Conservation (phyloP, 2,329 filamentous ascomycete species). For the Aspergillus pseudoterreus region DNA sequence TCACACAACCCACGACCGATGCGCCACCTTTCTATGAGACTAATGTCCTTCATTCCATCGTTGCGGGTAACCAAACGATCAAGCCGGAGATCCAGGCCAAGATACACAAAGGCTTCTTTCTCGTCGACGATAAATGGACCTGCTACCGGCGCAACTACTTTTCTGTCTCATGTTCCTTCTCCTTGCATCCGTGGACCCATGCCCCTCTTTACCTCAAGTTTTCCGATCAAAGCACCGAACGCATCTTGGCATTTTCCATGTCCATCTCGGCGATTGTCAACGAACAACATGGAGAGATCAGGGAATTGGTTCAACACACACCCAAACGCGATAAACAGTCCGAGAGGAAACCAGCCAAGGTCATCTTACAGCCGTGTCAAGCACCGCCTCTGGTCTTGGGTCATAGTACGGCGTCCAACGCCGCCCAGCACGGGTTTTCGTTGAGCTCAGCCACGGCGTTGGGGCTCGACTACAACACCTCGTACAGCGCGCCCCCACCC, state of each 20-base stretch:
- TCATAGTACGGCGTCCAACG: conserved; percentile 19
- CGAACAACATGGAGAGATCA: conserved; percentile 68
- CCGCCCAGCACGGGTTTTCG: conserved; percentile 23
- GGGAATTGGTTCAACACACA: conserved; percentile 85
- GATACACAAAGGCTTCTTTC: conserved; percentile 88
- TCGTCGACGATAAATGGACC: conserved; percentile 78
- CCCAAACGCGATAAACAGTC: conserved; percentile 89
- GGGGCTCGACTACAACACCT: conserved; percentile 31
- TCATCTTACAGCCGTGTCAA: conserved; percentile 64
- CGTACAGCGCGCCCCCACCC: conserved; percentile 29
- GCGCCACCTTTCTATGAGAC: conserved; percentile 44
- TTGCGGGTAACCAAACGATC: conserved; percentile 46
- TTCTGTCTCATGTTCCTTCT: conserved; percentile 75
- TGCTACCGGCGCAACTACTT: conserved; percentile 93
- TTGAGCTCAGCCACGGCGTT: conserved; percentile 23
- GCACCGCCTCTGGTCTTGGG: conserved; percentile 44
- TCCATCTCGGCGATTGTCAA: conserved; percentile 80
- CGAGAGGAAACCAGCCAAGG: conserved; percentile 67
- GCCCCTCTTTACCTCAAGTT: conserved; percentile 57
- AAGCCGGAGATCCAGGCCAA: conserved; percentile 72
- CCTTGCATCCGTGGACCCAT: conserved; percentile 59
- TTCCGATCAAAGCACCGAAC: conserved; percentile 44
- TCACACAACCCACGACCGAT: conserved; percentile 30
- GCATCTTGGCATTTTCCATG: conserved; percentile 74
- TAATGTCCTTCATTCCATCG: conserved; percentile 29